Base-by-base conservation (phyloP, 345 rosid genomes). In the Heritiera littoralis region DNA sequence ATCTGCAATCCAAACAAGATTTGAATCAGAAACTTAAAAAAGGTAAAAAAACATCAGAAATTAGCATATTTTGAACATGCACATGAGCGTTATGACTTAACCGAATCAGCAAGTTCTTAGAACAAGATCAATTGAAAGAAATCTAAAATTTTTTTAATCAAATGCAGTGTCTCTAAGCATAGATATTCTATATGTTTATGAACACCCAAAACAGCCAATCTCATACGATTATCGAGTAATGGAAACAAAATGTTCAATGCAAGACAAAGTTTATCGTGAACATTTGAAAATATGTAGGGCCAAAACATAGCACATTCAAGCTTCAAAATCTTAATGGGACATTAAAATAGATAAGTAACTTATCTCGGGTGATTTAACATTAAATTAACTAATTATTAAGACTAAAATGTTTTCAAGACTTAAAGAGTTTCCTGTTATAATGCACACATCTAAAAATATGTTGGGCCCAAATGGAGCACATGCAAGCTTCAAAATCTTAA, bases 401-500 rank as follows among this genome's bases (percentile, higher is more conserved):
- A 32, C 55, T 51, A 51, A 9, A 45, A 45, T 45, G 8, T 45
- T 45, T 45, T 52, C 18, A 0, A 52, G 56, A 52, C 13, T 52
- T 13, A 5, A 41, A 43, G 32, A 43, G 9, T 67, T 52, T 64
- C 69, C 11, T 10, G 13, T 23, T 11, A 60, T 18, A 15, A 23
- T 23, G 28, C 28, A 23, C 28, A 23, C 28, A 23, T 23, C 28
- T 23, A 23, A 23, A 1, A 41, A 82, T 6, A 82, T 89, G 23
- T 88, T 38, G 89, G 38, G 90, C 75, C 90, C 90, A 85, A 67
- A 92, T 93, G 98, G 93, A 93, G 90, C 98, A 93, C 86, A 90
- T 60, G 86, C 83, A 81, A 80, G 87, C 85, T 43, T 84, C 1
- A 32, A 77, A 78, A 78, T 68, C 84, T 75, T 35, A 35, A 4